Evolutionary conservation across 148 eudicot species (phyloP).

Genomic region (Fagopyrum homotropicum): DNA sequence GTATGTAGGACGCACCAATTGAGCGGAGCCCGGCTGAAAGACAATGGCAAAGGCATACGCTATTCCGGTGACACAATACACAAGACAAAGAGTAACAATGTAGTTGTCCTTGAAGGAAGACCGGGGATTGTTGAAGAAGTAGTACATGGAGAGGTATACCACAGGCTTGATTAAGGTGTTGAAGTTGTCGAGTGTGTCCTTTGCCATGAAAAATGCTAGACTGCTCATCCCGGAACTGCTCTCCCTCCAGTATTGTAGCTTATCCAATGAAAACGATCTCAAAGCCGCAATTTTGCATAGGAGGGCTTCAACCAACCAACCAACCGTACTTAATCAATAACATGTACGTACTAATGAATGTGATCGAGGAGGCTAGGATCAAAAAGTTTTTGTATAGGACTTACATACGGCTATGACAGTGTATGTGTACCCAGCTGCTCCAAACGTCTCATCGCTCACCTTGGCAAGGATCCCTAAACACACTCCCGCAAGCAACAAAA

Average conservation of each 20-base stretch:
- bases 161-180: slow-evolving; percentile 51
- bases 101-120: slow-evolving; percentile 59
- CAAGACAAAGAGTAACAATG: slow-evolving; percentile 48
- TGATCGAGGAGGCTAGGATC: too few species aligned
- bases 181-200: slow-evolving; percentile 60
- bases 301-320: slow-evolving; percentile 40
- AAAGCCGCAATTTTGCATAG: slow-evolving; percentile 58
- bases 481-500: slow-evolving; percentile 78
- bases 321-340: too few species aligned
- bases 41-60: slow-evolving; percentile 57
- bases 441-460: slow-evolving; percentile 92
- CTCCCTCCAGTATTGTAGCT: slow-evolving; percentile 70
- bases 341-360: too few species aligned
- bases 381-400: slow-evolving; percentile 17
- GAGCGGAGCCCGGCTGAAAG: slow-evolving; percentile 65
- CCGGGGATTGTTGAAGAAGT: slow-evolving; percentile 77
- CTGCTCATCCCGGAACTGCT: slow-evolving; percentile 77
- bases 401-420: slow-evolving; percentile 91
- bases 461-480: slow-evolving; percentile 86
- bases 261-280: slow-evolving; percentile 59
- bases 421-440: slow-evolving; percentile 75
- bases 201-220: slow-evolving; percentile 64
- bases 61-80: slow-evolving; percentile 68
- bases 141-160: slow-evolving; percentile 74
- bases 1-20: slow-evolving; percentile 34